These are phyloP conservation scores for Capsicum baccatum DNA, from an alignment of 257 asterid species.

Conservation along the genomic window DNA sequence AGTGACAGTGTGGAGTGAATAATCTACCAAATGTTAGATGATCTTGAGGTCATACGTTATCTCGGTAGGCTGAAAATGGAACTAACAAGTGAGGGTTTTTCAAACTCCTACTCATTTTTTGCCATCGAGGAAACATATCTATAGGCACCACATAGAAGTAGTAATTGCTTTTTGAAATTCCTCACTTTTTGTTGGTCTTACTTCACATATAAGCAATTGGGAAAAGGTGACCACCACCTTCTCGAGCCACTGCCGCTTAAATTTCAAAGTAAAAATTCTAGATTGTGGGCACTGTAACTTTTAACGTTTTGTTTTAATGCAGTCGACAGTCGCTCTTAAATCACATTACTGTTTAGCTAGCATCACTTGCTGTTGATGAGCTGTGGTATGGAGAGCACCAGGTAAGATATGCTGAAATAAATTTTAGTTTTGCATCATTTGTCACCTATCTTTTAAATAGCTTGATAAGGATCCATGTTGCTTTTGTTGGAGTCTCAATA, in stretches of 20 bases:
- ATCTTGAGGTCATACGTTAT: too few relatives aligned
- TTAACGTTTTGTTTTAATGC: slow-evolving; percentile 33
- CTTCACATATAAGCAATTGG: not conserved
- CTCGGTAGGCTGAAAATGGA: not conserved
- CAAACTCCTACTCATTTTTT: not conserved
- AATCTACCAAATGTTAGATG: too few relatives aligned
- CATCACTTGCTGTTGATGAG: slow-evolving; percentile 98
- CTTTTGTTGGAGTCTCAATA: not conserved
- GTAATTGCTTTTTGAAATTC: not conserved
- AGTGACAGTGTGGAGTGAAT: too few relatives aligned
- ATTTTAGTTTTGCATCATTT: slow-evolving; percentile 22
- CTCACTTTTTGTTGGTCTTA: not conserved
- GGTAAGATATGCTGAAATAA: slow-evolving; percentile 50
- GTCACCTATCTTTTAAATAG: not conserved
- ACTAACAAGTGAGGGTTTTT: not conserved
- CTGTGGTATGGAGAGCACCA: slow-evolving; percentile 77
- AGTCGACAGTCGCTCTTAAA: slow-evolving; percentile 92
- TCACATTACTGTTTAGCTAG: slow-evolving; percentile 88
- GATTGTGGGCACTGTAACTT: not conserved
- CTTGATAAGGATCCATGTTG: not conserved
- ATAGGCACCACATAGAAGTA: not conserved
- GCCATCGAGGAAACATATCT: not conserved
- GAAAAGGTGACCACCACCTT: not conserved
- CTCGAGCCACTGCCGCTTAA: not conserved
- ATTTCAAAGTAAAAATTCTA: not conserved